A percentile compares a stretch with the other conserved stretches of the same genome.
These are phyloP conservation scores for Astrocystis sublimbata DNA, from an alignment of 495 filamentous ascomycete genomes.

Conservation along the genomic window DNA sequence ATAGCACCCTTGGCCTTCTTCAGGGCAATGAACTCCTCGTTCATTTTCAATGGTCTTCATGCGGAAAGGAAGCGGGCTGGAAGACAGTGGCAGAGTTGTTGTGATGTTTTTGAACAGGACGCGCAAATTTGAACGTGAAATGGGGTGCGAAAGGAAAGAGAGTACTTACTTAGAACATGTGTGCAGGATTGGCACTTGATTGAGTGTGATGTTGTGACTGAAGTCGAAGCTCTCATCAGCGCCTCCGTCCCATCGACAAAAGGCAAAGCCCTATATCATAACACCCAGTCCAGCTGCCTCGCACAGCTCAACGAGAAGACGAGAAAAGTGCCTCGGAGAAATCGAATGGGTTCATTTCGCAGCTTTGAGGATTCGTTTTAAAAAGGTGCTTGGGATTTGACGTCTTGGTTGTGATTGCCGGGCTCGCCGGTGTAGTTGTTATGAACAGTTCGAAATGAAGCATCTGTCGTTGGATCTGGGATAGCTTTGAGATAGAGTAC, in stretches of 20 bases:
- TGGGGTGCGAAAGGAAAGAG: background rate
- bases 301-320: background rate
- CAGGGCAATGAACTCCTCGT: background rate
- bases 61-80: background rate
- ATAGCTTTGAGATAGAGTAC: background rate
- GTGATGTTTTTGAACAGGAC: background rate
- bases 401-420: background rate
- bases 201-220: background rate
- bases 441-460: constrained; percentile 2
- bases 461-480: constrained; percentile 2
- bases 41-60: background rate
- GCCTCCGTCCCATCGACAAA: background rate
- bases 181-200: background rate
- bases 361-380: background rate
- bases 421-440: background rate
- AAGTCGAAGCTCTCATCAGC: constrained; percentile 9
- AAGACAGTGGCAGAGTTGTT: background rate
- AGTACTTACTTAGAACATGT: background rate
- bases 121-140: background rate
- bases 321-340: background rate
- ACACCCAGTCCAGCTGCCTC: background rate
- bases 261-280: background rate
- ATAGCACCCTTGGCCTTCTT: background rate
- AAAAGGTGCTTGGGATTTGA: background rate
- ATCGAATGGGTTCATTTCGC: background rate